Conservation (phyloP, 2,329 filamentous ascomycete genomes). For the Thielaviopsis punctulata region DNA sequence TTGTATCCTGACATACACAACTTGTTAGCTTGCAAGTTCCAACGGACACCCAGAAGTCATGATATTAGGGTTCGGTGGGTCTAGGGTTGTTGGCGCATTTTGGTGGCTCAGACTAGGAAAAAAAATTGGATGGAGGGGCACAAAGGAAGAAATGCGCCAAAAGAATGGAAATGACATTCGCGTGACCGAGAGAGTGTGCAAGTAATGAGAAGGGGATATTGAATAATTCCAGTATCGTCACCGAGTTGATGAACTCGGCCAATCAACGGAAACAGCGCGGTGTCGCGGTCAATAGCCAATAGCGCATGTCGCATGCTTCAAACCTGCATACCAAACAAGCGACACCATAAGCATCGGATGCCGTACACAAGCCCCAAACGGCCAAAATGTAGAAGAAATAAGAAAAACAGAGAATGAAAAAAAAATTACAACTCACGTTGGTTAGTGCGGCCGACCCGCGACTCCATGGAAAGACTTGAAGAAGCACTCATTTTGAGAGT, state of each 20-base stretch:
- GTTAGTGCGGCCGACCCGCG: constrained; percentile 58
- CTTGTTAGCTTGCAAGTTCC: not conserved
- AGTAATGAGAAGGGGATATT: not conserved
- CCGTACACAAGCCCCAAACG: not conserved
- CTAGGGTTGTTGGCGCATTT: not conserved
- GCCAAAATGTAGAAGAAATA: not conserved
- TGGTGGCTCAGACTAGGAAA: not conserved
- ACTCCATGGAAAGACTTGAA: constrained; percentile 45
- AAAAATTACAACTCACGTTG: constrained; percentile 47
- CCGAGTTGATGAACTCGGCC: not conserved
- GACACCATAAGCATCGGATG: not conserved
- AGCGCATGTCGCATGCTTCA: not conserved
- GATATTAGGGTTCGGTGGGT: not conserved
- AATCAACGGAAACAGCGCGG: not conserved
- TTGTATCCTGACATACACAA: constrained; percentile 56
- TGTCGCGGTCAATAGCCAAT: not conserved
- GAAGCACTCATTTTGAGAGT: constrained; percentile 6
- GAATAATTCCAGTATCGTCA: not conserved
- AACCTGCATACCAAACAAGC: not conserved
- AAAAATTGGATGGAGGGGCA: constrained; percentile 12
- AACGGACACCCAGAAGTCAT: constrained; percentile 10
- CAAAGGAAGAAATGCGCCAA: constrained; percentile 7
- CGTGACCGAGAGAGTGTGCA: not conserved
- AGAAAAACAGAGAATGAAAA: not conserved
- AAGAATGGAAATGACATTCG: constrained; percentile 2